A percentile compares a stretch with the other conserved stretches of the same genome.
Conservation (phyloP, 2,329 filamentous ascomycete species). For the Neofusicoccum laricinum region DNA sequence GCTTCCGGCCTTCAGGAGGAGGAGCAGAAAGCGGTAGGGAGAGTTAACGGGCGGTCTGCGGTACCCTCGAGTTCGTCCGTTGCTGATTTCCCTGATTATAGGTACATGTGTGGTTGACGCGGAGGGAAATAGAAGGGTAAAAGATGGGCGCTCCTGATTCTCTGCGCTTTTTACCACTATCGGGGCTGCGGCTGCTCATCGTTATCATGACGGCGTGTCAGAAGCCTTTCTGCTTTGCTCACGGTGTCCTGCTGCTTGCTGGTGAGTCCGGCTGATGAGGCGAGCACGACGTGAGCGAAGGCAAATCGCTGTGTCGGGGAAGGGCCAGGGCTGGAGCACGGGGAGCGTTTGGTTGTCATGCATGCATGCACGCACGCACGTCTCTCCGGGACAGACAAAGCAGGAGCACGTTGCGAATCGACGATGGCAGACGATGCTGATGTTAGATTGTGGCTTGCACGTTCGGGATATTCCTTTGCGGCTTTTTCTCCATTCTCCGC, state of each 20-base stretch:
- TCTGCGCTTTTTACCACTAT: slow-evolving; percentile 12
- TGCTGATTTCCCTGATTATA: background rate
- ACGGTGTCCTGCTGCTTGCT: background rate
- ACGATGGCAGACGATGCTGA: background rate
- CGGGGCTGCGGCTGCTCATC: background rate
- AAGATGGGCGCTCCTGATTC: background rate
- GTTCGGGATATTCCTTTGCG: background rate
- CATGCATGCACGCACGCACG: background rate
- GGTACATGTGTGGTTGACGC: background rate
- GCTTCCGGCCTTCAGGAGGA: too few species aligned
- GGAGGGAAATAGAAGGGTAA: background rate
- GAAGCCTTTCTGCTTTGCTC: background rate
- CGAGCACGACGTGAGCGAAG: background rate
- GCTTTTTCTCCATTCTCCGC: background rate
- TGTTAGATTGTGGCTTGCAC: background rate
- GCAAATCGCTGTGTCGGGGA: background rate
- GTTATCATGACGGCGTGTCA: background rate
- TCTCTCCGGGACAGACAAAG: background rate
- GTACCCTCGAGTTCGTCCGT: too few species aligned
- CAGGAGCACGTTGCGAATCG: background rate
- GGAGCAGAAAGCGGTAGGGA: too few species aligned
- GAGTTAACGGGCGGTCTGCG: too few species aligned
- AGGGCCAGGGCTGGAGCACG: background rate
- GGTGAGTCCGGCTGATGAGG: background rate
- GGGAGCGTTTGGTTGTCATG: too few species aligned